These are phyloP conservation scores for Quercus lobata DNA, from an alignment of 331 rosid genomes.

Conservation along the genomic window DNA sequence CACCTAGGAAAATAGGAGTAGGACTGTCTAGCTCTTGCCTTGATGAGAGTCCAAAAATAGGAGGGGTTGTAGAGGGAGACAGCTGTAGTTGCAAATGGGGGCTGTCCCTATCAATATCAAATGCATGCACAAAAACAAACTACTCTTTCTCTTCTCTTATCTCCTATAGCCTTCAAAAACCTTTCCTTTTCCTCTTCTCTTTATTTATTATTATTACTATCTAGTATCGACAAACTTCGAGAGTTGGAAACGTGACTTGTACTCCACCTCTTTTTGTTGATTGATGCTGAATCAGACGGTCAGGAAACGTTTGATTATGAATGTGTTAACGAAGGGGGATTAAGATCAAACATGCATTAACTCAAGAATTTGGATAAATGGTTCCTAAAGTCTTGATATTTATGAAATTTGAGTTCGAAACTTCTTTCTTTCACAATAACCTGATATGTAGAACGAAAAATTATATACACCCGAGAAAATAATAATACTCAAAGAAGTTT, in stretches of 20 bases:
- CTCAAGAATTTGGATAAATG: too few relatives aligned
- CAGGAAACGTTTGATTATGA: too few relatives aligned
- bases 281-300: neutral
- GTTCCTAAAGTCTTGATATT: too few relatives aligned
- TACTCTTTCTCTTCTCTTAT: neutral
- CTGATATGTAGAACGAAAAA: rapidly evolving
- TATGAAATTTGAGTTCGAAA: rapidly evolving
- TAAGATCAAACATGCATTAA: too few relatives aligned
- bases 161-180: neutral
- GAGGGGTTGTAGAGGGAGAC: neutral
- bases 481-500: rapidly evolving
- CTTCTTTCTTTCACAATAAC: too few relatives aligned
- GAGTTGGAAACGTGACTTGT: neutral
- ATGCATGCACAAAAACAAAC: neutral
- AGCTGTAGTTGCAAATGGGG: constrained; percentile 14
- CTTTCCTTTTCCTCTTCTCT: neutral
- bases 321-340: too few relatives aligned
- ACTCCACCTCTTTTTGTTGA: neutral
- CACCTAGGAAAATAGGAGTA: too few relatives aligned
- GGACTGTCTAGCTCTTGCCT: too few relatives aligned
- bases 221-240: too few relatives aligned
- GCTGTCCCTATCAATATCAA: constrained; percentile 17
- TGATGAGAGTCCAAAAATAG: neutral
- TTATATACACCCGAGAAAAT: rapidly evolving
- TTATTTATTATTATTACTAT: neutral